Evolutionary conservation across 208 protist species (phyloP).

Genomic region (Crithidia bombi): DNA sequence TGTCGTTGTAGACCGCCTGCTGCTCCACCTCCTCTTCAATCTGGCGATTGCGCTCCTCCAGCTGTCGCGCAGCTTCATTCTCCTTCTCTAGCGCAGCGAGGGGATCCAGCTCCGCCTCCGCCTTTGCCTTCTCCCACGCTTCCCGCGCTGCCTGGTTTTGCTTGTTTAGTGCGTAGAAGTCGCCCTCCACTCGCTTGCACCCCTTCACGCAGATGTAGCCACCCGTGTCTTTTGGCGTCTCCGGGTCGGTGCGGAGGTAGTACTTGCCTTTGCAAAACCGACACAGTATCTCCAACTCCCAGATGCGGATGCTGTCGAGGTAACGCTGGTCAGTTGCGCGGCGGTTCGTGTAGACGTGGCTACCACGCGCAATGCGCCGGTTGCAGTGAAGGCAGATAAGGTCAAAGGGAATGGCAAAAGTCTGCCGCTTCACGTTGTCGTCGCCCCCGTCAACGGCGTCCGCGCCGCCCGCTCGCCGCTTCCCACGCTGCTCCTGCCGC

Average conservation of each 20-base stretch:
- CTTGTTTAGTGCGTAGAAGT: constrained; percentile 71
- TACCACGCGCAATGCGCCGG: constrained; percentile 71
- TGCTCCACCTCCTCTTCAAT: constrained; percentile 72
- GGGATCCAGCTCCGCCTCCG: constrained; percentile 56
- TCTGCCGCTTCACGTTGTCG: constrained; percentile 65
- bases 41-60: constrained; percentile 71
- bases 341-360: constrained; percentile 85
- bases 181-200: constrained; percentile 69
- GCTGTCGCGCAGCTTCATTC: constrained; percentile 61
- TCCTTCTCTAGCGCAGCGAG: constrained; percentile 80
- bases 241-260: constrained; percentile 74
- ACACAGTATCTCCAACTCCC: constrained; percentile 81
- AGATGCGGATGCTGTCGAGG: constrained; percentile 71
- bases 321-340: constrained; percentile 64
- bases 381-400: constrained; percentile 75
- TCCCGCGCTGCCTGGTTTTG: constrained; percentile 61
- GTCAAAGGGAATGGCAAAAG: constrained; percentile 88
- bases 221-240: constrained; percentile 81
- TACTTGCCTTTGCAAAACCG: constrained; percentile 73
- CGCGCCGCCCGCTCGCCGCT: constrained; percentile 36
- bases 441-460: constrained; percentile 23
- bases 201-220: constrained; percentile 75
- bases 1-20: constrained; percentile 40
- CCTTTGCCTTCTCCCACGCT: constrained; percentile 56
- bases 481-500: constrained; percentile 44